A percentile compares a stretch with the other conserved stretches of the same genome.
Evolutionary conservation across 176 grass and related monocot genomes (phyloP).

Genomic region (Thalia dealbata): DNA sequence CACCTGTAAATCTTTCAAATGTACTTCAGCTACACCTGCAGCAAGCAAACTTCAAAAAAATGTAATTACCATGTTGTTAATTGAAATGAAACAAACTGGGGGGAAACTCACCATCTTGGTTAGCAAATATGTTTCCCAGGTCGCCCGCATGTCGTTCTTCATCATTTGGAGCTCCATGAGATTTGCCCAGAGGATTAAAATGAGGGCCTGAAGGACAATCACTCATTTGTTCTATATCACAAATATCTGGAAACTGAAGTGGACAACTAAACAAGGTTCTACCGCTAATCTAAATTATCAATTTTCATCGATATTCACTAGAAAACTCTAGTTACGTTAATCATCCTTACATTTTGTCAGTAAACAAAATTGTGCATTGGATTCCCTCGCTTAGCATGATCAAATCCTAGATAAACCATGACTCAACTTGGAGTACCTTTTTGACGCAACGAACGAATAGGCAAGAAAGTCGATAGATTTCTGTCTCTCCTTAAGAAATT

Average conservation of each 20-base stretch:
- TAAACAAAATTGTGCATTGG: background rate
- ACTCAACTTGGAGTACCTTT: too few relatives aligned
- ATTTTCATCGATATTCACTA: background rate
- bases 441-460: too few relatives aligned
- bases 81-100: background rate
- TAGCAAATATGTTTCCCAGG: constrained; percentile 54
- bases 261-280: background rate
- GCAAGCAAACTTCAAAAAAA: constrained; percentile 6
- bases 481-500: background rate
- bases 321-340: background rate
- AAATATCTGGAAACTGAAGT: background rate
- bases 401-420: too few relatives aligned
- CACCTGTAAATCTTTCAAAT: constrained; percentile 54
- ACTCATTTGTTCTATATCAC: background rate
- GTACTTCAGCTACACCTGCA: constrained; percentile 57
- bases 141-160: constrained; percentile 44
- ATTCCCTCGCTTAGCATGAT: background rate
- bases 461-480: background rate
- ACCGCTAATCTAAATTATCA: background rate
- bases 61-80: constrained; percentile 5
- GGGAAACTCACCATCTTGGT: constrained; percentile 46
- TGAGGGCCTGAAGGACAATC: constrained; percentile 35
- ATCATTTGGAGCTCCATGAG: constrained; percentile 51
- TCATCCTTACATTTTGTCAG: background rate
- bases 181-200: constrained; percentile 53